phyloP scores from a whole-genome alignment of 2,329 filamentous ascomycete species.

The Talaromyces sp. region DNA sequence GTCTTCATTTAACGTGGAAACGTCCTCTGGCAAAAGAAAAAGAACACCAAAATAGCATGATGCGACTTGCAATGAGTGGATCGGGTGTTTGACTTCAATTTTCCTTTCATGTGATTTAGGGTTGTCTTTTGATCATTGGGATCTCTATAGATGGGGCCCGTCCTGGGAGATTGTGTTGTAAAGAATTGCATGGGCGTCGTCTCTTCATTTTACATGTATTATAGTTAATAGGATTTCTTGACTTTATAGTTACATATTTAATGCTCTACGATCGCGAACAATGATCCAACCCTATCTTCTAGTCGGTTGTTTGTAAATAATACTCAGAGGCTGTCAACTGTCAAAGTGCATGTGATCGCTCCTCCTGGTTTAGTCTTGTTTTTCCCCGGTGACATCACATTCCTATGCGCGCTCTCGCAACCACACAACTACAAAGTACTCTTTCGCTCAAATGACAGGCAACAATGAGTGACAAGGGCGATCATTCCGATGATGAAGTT shows the following conservation, averaged over 20 bases:
- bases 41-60: constrained; percentile 10
- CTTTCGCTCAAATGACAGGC: not conserved
- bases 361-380: constrained; percentile 10
- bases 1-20: constrained; percentile 10
- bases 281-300: not conserved
- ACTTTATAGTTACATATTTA: not conserved
- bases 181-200: constrained; percentile 14
- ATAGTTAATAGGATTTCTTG: constrained; percentile 10
- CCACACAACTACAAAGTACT: not conserved
- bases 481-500: constrained; percentile 4
- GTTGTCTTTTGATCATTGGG: constrained; percentile 9
- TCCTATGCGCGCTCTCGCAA: constrained; percentile 2
- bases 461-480: constrained; percentile 12
- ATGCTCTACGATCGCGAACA: not conserved
- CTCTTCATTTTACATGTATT: constrained; percentile 11
- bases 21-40: constrained; percentile 4
- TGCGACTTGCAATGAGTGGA: constrained; percentile 10
- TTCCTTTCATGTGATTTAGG: constrained; percentile 15
- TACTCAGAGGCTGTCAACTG: not conserved
- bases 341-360: constrained; percentile 12
- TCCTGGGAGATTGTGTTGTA: constrained; percentile 10
- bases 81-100: constrained; percentile 5
- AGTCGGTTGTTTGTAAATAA: not conserved
- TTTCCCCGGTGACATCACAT: constrained; percentile 11
- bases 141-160: not conserved